phyloP scores from a whole-genome alignment of 2,329 filamentous ascomycete genomes.

The Dothideomycetes sp. region DNA sequence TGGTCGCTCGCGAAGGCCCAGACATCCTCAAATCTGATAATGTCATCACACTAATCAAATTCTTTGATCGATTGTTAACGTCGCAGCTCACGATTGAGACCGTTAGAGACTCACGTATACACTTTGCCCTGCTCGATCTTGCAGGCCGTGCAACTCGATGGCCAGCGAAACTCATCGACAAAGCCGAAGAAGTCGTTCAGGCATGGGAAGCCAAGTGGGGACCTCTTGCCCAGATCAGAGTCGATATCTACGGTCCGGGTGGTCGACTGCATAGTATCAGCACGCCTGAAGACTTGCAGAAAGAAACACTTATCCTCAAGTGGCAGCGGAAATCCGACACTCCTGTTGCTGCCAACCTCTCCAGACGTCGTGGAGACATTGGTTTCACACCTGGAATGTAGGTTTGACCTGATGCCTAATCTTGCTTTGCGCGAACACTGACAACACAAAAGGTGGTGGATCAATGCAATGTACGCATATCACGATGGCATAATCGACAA shows the following conservation, averaged over 20 bases:
- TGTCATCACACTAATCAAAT: slow-evolving; percentile 35
- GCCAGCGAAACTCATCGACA: slow-evolving; percentile 36
- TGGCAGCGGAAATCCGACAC: slow-evolving; percentile 23
- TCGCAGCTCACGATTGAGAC: slow-evolving; percentile 26
- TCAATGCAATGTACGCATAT: slow-evolving; percentile 38
- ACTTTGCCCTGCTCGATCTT: slow-evolving; percentile 35
- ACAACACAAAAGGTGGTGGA: slow-evolving; percentile 37
- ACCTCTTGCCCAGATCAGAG: slow-evolving; percentile 29
- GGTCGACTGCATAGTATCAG: slow-evolving; percentile 36
- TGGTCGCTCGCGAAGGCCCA: slow-evolving; percentile 37
- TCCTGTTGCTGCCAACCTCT: slow-evolving; percentile 24
- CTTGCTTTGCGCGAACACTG: neutral
- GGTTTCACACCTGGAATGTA: slow-evolving; percentile 40
- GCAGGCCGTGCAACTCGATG: slow-evolving; percentile 38
- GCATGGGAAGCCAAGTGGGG: slow-evolving; percentile 33
- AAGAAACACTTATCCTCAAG: slow-evolving; percentile 27
- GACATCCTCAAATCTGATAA: slow-evolving; percentile 35
- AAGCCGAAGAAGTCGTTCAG: slow-evolving; percentile 34
- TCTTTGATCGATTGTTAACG: slow-evolving; percentile 24
- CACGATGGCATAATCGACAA: slow-evolving; percentile 40
- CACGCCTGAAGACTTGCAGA: slow-evolving; percentile 28
- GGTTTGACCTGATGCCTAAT: slow-evolving; percentile 14
- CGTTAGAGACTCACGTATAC: slow-evolving; percentile 37
- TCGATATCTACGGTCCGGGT: slow-evolving; percentile 34
- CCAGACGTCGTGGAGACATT: slow-evolving; percentile 32